phyloP scores from a whole-genome alignment of 2,329 filamentous ascomycete genomes.

The Colletotrichum filicis region DNA sequence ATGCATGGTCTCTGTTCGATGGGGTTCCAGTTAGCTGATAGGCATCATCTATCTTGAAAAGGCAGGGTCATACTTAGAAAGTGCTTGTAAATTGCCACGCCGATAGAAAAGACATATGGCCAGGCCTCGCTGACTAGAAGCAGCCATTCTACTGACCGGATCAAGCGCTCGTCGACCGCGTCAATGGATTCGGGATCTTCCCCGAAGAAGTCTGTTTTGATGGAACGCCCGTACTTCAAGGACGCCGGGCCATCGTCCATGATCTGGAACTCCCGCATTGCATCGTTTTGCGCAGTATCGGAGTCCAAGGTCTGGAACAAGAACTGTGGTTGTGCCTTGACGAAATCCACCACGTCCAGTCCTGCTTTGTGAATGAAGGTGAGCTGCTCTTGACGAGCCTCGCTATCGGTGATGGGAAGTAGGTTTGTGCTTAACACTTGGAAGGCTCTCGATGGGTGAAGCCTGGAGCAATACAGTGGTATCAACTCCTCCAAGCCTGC shows the following conservation, averaged over 20 bases:
- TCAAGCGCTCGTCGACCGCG: conserved; percentile 75
- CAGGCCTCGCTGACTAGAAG: conserved; percentile 78
- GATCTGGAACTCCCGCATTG: conserved; percentile 61
- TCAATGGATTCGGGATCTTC: conserved; percentile 65
- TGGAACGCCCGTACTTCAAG: conserved; percentile 69
- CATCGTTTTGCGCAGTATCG: conserved; percentile 39
- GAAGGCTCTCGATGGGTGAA: conserved; percentile 73
- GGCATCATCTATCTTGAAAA: conserved; percentile 32
- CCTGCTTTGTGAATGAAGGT: conserved; percentile 79
- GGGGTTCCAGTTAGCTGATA: conserved; percentile 29
- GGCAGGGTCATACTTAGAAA: conserved; percentile 74
- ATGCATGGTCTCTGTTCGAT: conserved; percentile 55
- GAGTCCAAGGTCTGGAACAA: conserved; percentile 61
- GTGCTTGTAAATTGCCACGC: conserved; percentile 81
- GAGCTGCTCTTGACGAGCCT: conserved; percentile 75
- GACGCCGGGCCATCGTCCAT: conserved; percentile 61
- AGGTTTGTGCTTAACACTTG: conserved; percentile 81
- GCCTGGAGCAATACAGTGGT: conserved; percentile 87
- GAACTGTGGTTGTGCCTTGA: conserved; percentile 73
- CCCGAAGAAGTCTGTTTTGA: conserved; percentile 78
- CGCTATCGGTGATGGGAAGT: conserved; percentile 74
- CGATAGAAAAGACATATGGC: conserved; percentile 74
- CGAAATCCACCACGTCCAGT: conserved; percentile 78
- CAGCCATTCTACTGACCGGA: conserved; percentile 88
- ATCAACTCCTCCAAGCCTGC: conserved; percentile 81